Base-by-base conservation (phyloP, 345 rosid species). In the Rhodamnia rubescens region DNA sequence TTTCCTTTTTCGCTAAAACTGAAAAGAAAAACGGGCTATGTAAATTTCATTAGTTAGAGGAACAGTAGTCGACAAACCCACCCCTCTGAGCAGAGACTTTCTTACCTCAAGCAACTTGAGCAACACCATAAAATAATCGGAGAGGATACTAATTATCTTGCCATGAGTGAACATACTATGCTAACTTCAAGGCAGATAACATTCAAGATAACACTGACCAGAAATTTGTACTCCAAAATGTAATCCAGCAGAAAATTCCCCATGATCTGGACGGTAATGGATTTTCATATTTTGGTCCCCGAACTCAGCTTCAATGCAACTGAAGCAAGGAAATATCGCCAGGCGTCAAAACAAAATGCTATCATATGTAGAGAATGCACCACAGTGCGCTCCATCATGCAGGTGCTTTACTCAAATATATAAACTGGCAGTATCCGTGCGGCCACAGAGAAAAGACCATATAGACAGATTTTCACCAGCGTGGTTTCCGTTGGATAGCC, bases 1-100 rank as follows among this genome's bases (percentile, higher is more conserved):
- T 22, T 69, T 69, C 32, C 11, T 21, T 21, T 0, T 0, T 16
- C 4, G 24, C 1, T 18, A 16, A 64, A 16, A 8, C 44, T 14
- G 1, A 0, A 3, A 29, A 64, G 11, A 16, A 64, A 18, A 36
- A 18, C 7, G 8, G 47, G 5, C 9, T 0, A 12, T 2, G 13
- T 36, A 1, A 18, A 18, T 32, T 36, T 18, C 24, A 0, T 36
- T 69, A 69, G 11, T 69, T 69, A 18, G 12, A 3, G 9, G 47
- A 69, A 32, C 47, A 16, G 11, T 32, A 5, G 11, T 8, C 59
- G 5, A 32, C 47, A 69, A 9, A 13, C 78, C 42, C 9, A 69
- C 24, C 12, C 2, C 24, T 16, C 24, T 18, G 26, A 36, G 47
- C 78, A 32, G 24, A 36, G 14, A 11, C 47, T 1, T 69, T 29